Conservation (phyloP, 345 rosid genomes). For the Eucalyptus polyanthemos region DNA sequence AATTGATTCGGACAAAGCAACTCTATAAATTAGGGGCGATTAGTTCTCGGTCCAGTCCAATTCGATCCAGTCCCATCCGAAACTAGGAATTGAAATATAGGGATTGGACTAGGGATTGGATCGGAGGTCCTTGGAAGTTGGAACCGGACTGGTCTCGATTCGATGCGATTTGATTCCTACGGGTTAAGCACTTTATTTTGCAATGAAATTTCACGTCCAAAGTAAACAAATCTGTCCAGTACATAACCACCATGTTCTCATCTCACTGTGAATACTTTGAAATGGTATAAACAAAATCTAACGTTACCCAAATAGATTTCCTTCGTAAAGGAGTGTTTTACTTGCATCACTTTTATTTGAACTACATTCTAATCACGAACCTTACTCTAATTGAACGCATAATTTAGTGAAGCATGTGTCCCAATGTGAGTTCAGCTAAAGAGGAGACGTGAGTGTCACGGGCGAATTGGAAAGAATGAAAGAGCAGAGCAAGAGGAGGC, state of each 20-base stretch:
- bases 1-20: neutral
- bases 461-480: neutral
- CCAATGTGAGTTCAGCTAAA: neutral
- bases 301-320: neutral
- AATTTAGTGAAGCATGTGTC: neutral
- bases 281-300: neutral
- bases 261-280: fast-evolving
- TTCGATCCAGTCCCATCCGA: fast-evolving
- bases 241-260: neutral
- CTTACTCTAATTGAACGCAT: neutral
- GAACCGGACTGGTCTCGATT: fast-evolving
- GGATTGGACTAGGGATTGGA: fast-evolving
- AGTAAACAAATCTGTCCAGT: neutral
- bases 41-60: fast-evolving
- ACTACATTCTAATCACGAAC: neutral
- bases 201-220: fast-evolving
- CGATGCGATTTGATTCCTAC: fast-evolving
- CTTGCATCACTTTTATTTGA: fast-evolving
- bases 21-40: fast-evolving
- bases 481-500: neutral
- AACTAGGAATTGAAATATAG: neutral
- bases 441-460: fast-evolving
- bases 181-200: neutral
- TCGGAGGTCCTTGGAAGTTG: neutral
- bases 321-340: neutral